Evolutionary conservation across 2,329 filamentous ascomycete species (phyloP), one percentile per base, ranked within the genome.

Genomic region (Stagonosporopsis vannaccii): DNA sequence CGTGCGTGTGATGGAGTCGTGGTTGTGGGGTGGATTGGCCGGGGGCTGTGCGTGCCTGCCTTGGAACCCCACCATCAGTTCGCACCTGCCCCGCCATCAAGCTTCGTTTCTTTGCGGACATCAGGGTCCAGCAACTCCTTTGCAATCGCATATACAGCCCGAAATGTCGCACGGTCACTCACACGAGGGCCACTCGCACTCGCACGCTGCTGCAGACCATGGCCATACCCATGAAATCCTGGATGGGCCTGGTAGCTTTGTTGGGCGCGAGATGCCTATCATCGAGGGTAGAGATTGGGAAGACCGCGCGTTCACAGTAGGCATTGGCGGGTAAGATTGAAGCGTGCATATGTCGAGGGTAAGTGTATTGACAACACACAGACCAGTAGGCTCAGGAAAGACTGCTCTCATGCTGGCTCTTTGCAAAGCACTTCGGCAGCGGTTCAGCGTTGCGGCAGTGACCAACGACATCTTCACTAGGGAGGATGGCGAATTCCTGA

Each of bases 401-500:
- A 98, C 95, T 0, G 95, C 95, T 17, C 85, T 98, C 25, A 98
- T 99, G 94, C 87, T 97, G 11, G 89, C 91, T 35, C 90, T 98
- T 66, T 97, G 92, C 81, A 88, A 88, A 32, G 89, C 90, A 7
- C 87, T 99, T 6, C 90, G 95, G 59, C 83, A 88, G 46, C 82
- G 85, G 51, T 93, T 91, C 85, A 92, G 88, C 73, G 90, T 99
- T 70, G 95, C 95, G 0, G 95, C 92, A 58, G 94, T 99, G 20
- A 99, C 95, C 45, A 98, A 98, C 83, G 94, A 98, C 82, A 98
- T 98, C 82, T 98, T 98, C 83, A 98, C 94, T 20, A 90, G 84
- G 63, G 95, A 99, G 80, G 95, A 99, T 82, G 93, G 93, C 81
- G 95, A 98, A 78, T 99, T 99, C 81, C 87, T 99, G 23, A 96